A percentile compares a stretch with the other conserved stretches of the same genome.
phyloP scores from a whole-genome alignment of 495 filamentous ascomycete genomes.

The Aspergillus saccharolyticus region DNA sequence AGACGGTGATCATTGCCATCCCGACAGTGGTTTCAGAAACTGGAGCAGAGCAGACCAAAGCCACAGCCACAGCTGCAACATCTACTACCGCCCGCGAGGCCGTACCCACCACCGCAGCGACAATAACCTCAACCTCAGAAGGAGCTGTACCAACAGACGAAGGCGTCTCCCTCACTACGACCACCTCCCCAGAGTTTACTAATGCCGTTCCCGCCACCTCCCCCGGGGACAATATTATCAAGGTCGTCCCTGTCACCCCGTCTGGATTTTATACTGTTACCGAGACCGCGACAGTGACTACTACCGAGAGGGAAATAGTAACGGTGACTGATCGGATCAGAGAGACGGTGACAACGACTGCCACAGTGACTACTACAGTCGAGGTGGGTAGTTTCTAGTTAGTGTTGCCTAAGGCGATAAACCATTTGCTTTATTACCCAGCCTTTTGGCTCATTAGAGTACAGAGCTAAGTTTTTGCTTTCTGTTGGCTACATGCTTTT shows the following conservation, averaged over 20 bases:
- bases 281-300: slow-evolving; percentile 10
- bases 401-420: no score
- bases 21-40: background rate
- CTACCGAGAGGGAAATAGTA: slow-evolving; percentile 9
- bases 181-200: background rate
- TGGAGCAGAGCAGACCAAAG: background rate
- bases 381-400: background rate
- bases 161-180: background rate
- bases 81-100: background rate
- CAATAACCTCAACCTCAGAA: background rate
- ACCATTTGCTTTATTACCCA: no score
- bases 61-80: background rate
- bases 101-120: background rate
- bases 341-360: slow-evolving; percentile 18
- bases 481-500: no score
- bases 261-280: slow-evolving; percentile 11
- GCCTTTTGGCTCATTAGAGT: no score
- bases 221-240: background rate
- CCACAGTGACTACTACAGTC: slow-evolving; percentile 10
- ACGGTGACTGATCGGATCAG: slow-evolving; percentile 6
- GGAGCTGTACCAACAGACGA: no score
- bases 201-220: background rate
- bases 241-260: slow-evolving; percentile 8
- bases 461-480: no score
- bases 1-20: background rate